Base-by-base conservation (phyloP, 352 stramenopile genomes). In the Peronospora belbahrii region DNA sequence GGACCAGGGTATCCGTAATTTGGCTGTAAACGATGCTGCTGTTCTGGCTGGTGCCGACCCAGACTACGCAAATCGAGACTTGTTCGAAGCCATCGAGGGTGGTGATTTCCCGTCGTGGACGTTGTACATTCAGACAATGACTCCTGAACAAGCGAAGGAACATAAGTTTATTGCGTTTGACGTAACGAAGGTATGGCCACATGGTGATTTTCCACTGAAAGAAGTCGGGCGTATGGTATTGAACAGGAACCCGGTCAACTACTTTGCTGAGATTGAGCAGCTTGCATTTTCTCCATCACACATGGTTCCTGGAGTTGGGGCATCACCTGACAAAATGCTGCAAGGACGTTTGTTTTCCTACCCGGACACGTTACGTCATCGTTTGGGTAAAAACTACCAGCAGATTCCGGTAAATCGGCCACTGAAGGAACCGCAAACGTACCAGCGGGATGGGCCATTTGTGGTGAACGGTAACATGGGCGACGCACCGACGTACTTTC, bases 211-310 rank as follows among this genome's bases (percentile, higher is more conserved):
- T 14, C 27, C 27, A 14, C 27, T 32, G 9, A 32, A 14, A 14
- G 27, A 32, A 32, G 27, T 32, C 9, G 27, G 27, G 1, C 27
- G 27, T 8, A 2, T 27, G 23, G 23, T 27, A 27, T 27, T 27
- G 23, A 56, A 62, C 68, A 67, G 79, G 35, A 97, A 97, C 57
- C 88, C 89, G 15, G 62, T 70, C 25, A 96, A 97, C 62, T 97
- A 97, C 67, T 96, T 95, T 53, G 83, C 83, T n/a, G 84, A 97
- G 62, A 80, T 97, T 4, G 89, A 97, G 67, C 89, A 97, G 51
- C 52, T 95, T 6, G 88, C 88, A 6, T 96, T 97, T 63, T 82
- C 77, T 5, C 89, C 89, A n/a, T 76, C 78, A 19, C 81, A 97
- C 55, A 72, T 97, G 59, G 75, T 97, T 23, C 86, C 88, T 1